Conservation (phyloP, 1,139 yeast genomes). For the Hyphopichia khmerensis region DNA sequence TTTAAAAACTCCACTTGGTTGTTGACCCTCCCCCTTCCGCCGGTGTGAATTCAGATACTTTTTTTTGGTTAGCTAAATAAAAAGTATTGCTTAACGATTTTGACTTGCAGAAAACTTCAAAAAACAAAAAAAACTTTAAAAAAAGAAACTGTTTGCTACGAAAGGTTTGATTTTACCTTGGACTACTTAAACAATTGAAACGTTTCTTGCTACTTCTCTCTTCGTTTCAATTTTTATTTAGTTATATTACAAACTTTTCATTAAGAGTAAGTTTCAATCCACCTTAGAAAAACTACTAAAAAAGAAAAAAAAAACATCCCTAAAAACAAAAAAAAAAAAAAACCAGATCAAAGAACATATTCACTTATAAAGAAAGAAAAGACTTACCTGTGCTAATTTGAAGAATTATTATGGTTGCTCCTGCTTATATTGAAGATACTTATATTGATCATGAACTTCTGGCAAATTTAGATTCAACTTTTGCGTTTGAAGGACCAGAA, state of each 20-base stretch:
- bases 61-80: conserved; percentile 7
- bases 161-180: not conserved
- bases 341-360: not conserved
- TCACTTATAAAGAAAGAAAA: conserved; percentile 6
- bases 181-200: conserved; percentile 23
- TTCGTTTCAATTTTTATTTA: conserved; percentile 36
- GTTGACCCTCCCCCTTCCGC: conserved; percentile 38
- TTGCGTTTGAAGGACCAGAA: conserved; percentile 97
- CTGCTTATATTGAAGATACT: conserved; percentile 44
- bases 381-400: too few species aligned
- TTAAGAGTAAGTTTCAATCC: conserved; percentile 48
- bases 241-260: conserved; percentile 9
- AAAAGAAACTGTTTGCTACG: not conserved
- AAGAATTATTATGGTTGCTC: conserved; percentile 47
- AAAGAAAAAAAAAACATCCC: not conserved
- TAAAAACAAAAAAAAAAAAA: not conserved
- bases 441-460: conserved; percentile 77
- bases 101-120: not conserved
- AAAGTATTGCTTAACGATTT: conserved; percentile 7
- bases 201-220: conserved; percentile 56
- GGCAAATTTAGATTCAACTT: conserved; percentile 79
- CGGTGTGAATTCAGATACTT: conserved; percentile 18
- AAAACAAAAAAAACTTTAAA: not conserved
- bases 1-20: conserved; percentile 24
- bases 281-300: conserved; percentile 21